Percentiles rank a stretch among this genome's conserved stretches.
phyloP scores from a whole-genome alignment of 331 rosid species.

The Cucumis variabilis region DNA sequence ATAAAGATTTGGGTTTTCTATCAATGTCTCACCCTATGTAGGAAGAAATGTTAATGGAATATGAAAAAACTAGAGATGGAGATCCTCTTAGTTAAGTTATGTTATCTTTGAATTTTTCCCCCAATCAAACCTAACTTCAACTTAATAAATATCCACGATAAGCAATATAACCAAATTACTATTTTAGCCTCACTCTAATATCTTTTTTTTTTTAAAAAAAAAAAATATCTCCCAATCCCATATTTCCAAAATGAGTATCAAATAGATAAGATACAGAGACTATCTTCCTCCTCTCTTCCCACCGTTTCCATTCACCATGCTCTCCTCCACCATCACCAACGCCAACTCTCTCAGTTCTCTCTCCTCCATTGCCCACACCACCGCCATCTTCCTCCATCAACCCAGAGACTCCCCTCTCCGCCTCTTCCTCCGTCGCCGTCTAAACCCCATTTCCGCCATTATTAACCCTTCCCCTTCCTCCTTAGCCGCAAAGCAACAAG shows the following conservation, averaged over 20 bases:
- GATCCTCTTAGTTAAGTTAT: no score
- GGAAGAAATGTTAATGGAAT: no score
- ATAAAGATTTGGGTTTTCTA: no score
- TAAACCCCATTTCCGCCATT: constrained; percentile 44
- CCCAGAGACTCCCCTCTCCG: background rate
- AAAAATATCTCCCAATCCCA: background rate
- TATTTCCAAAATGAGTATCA: no score
- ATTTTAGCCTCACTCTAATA: background rate
- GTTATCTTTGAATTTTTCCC: no score
- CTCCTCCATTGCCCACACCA: constrained; percentile 20
- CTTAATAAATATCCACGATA: no score
- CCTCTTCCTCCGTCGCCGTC: constrained; percentile 33
- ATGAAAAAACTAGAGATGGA: no score
- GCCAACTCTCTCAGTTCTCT: background rate
- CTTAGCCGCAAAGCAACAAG: constrained; percentile 41
- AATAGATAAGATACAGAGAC: background rate
- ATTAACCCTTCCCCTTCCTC: constrained; percentile 13
- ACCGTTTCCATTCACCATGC: constrained; percentile 16
- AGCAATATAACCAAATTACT: background rate
- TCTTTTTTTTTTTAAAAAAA: no score
- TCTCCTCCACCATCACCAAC: background rate
- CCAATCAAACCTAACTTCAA: no score
- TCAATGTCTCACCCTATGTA: no score
- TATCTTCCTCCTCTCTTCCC: background rate
- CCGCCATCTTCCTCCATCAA: constrained; percentile 12